A percentile compares a stretch with the other conserved stretches of the same genome.
Conservation (phyloP, 225 moss, liverwort and hornwort genomes). For the Takakia lepidozioides region DNA sequence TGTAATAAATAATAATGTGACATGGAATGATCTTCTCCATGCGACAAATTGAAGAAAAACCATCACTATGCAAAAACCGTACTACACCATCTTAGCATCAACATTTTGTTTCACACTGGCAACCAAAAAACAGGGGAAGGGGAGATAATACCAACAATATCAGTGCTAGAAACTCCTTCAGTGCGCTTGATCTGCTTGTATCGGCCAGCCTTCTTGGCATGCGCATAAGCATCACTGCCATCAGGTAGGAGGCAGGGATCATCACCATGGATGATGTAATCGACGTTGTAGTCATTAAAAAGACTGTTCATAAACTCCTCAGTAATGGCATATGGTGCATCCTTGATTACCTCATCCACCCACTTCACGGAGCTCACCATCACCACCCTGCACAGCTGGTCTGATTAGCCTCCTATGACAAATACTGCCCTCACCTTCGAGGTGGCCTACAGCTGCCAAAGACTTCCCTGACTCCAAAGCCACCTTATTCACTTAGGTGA, state of each 20-base stretch:
- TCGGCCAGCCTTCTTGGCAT: slow-evolving; percentile 92
- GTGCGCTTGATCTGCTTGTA: slow-evolving; percentile 99
- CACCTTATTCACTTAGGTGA: too few relatives aligned
- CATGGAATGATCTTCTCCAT: too few relatives aligned
- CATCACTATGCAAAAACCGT: too few relatives aligned
- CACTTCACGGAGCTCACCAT: slow-evolving; percentile 98
- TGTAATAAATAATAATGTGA: too few relatives aligned
- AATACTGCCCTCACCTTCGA: too few relatives aligned
- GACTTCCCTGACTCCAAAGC: too few relatives aligned
- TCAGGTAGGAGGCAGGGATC: slow-evolving; percentile 97
- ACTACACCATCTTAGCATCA: too few relatives aligned
- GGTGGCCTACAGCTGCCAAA: too few relatives aligned
- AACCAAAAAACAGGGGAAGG: background rate
- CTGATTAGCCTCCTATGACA: too few relatives aligned
- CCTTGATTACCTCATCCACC: slow-evolving; percentile 81
- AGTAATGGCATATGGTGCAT: slow-evolving; percentile 88
- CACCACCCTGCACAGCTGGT: slow-evolving; percentile 56
- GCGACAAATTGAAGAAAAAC: too few relatives aligned
- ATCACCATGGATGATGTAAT: slow-evolving; percentile 97
- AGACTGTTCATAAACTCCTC: slow-evolving; percentile 95
- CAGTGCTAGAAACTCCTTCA: slow-evolving; percentile 97
- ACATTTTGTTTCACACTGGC: too few relatives aligned
- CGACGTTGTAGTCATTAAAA: slow-evolving; percentile 76
- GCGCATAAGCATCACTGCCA: slow-evolving; percentile 91
- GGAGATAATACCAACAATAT: slow-evolving; percentile 72